Base-by-base conservation (phyloP, 2,329 filamentous ascomycete genomes). In the Phialophora chinensis region DNA sequence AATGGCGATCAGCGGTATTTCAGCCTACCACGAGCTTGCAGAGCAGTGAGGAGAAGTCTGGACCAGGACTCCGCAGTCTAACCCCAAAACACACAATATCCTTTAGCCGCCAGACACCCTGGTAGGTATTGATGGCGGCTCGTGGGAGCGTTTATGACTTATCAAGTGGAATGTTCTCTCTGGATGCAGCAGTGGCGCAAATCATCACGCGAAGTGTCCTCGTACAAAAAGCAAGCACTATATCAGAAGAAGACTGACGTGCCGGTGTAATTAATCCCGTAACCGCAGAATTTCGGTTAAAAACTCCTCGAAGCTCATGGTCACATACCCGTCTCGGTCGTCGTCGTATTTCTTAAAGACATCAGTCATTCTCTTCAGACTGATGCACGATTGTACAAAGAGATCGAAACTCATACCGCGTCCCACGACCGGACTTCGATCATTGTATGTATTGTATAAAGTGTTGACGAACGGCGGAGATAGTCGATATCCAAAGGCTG, bases 301-400 rank as follows among this genome's bases (percentile, higher is more conserved):
- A 77, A 93, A 93, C 74, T 93, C 90, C 80, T 93, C 90, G 74
- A 93, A 93, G 76, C 89, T 91, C 62, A 93, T 79, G 3, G 90
- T 93, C 73, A 93, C 91, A 77, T 93, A 98, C 1, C 95, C 95
- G 79, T 98, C 95, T 50, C 95, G 87, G 79, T 99, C 95, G 74
- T 96, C 91, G 73, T 99, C 95, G 78, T 98, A 99, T 80, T 93
- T 94, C 85, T 99, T 99, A 79, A 99, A 99, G 31, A 97, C 93
- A 79, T 99, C 95, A 67, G 95, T 99, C 94, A 99, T 98, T 73
- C 95, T 87, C 86, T 98, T 97, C 74, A 99, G 84, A 73, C 89
- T 93, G 76, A 99, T 98, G 79, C 95, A 98, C 60, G 92, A 92
- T 84, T 99, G 95, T 68, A 99, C 95, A 75, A 99, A 99, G 60